Base-by-base conservation (phyloP, 1,139 yeast genomes). In the Suhomyces chickasaworum region DNA sequence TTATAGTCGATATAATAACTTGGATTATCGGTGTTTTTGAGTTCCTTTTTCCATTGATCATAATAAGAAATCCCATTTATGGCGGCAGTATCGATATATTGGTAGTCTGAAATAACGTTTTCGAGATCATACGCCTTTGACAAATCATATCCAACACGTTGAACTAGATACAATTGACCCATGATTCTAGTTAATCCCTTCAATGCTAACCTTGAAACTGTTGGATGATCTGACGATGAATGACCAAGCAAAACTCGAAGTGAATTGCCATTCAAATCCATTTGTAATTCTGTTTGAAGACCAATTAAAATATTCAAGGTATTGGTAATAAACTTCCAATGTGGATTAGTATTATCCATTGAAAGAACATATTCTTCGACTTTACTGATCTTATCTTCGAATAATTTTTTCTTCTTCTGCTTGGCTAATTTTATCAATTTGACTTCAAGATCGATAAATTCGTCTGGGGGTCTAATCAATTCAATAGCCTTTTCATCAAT, bases 171-270 rank as follows among this genome's bases (percentile, higher is more conserved):
- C 10, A 83, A 61, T 47, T 81, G 80, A 49, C 77, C 78, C 30
- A 85, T 63, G 15, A 87, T 58, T 32, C 80, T 75, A 2, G 86
- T 71, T 17, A 86, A 63, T 10, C 91, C 88, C 48, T 80, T 82
- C 48, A 86, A 69, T 10, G 89, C 85, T 38, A 80, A 66, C 46
- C 83, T 77, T 1, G 91, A 77, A 37, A 89, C 71, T 3, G 78
- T 69, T 0, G 97, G 97, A 63, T 90, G 97, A 32, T 81, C 82
- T 18, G 80, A 76, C n/a, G 80, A 66, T 0, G 89, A 78, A 37
- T 79, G 79, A 12, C 72, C 68, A 12, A 81, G 71, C 39, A 90
- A 69, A 7, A 78, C 59, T 25, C 65, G 65, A 15, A 86, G 60
- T 0, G 79, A 71, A 1, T 71, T 69, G 4, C 69, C 59, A 37